These are phyloP conservation scores for Magnusiomyces suaveolens DNA, from an alignment of 1,139 yeast genomes.

Conservation along the genomic window DNA sequence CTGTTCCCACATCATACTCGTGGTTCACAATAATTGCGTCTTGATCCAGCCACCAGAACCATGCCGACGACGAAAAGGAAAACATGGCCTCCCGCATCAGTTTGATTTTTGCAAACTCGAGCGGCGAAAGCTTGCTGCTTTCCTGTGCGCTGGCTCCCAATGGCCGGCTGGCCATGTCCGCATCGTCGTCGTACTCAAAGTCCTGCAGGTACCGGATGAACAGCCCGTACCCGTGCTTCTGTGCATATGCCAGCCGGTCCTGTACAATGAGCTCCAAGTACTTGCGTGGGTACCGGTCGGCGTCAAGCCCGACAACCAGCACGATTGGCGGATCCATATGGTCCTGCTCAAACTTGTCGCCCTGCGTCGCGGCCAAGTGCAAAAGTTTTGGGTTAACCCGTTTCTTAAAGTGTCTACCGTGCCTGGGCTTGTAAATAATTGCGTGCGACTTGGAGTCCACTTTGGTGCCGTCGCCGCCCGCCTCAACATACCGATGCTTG, in stretches of 20 bases:
- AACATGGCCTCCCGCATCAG: conserved; percentile 74
- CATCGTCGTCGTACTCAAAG: conserved; percentile 48
- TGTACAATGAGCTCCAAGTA: conserved; percentile 50
- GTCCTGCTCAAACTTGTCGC: conserved; percentile 7
- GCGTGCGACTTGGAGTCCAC: conserved; percentile 23
- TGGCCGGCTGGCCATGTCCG: conserved; percentile 25
- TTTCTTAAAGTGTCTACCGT: background rate
- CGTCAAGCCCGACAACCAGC: conserved; percentile 25
- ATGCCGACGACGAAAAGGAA: conserved; percentile 78
- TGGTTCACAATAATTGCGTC: conserved; percentile 65
- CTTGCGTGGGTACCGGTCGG: conserved; percentile 21
- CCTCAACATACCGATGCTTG: conserved; percentile 23
- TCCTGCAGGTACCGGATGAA: conserved; percentile 80
- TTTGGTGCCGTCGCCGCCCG: conserved; percentile 20
- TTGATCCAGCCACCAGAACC: conserved; percentile 82
- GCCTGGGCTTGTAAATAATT: conserved; percentile 16
- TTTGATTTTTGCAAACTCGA: conserved; percentile 49
- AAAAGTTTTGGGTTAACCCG: background rate
- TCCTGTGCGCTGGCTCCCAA: conserved; percentile 15
- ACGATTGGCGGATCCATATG: conserved; percentile 17
- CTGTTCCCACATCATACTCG: conserved; percentile 41
- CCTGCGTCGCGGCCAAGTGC: conserved; percentile 1
- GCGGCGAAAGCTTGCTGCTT: conserved; percentile 15
- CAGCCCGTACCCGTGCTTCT: conserved; percentile 61
- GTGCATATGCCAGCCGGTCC: conserved; percentile 75